Base-by-base conservation (phyloP, 78 protist species). In the Dictyostelium brefeldianum region DNA sequence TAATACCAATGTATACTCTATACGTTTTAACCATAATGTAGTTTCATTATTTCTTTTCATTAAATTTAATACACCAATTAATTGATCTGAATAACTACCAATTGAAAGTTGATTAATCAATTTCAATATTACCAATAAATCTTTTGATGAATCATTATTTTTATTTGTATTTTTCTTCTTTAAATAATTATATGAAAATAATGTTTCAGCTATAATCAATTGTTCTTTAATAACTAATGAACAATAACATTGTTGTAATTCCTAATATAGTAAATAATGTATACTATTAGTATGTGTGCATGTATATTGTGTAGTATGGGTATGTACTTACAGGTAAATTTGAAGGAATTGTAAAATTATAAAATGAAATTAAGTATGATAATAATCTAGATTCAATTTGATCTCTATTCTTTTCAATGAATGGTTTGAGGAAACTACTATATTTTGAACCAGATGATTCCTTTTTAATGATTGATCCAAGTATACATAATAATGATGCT, bases 261-360 rank as follows among this genome's bases (percentile, higher is more conserved):
- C 73, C 73, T 70, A 70, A 36, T 14, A n/a, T n/a, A n/a, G n/a
- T n/a, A n/a, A n/a, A n/a, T n/a, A n/a, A n/a, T n/a, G n/a, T n/a
- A n/a, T n/a, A n/a, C n/a, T n/a, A n/a, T n/a, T n/a, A n/a, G n/a
- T n/a, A n/a, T n/a, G n/a, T n/a, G n/a, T n/a, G n/a, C n/a, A n/a
- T n/a, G n/a, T n/a, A n/a, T n/a, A n/a, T n/a, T n/a, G n/a, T n/a
- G n/a, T n/a, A n/a, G n/a, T n/a, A n/a, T n/a, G n/a, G n/a, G n/a
- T n/a, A n/a, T n/a, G n/a, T n/a, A n/a, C 27, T 43, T 65, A 65
- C 80, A 17, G 54, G n/a, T n/a, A 83, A 71, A 67, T 81, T 18
- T 18, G 48, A 51, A 11, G 90, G 90, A 7, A 83, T 83, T 7
- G 79, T 20, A 53, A 83, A 83, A 22, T 43, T 83, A n/a, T 74